These are phyloP conservation scores for Dinochytrium kinnereticum DNA, from an alignment of 371 early-diverging fungal species.

Conservation along the genomic window DNA sequence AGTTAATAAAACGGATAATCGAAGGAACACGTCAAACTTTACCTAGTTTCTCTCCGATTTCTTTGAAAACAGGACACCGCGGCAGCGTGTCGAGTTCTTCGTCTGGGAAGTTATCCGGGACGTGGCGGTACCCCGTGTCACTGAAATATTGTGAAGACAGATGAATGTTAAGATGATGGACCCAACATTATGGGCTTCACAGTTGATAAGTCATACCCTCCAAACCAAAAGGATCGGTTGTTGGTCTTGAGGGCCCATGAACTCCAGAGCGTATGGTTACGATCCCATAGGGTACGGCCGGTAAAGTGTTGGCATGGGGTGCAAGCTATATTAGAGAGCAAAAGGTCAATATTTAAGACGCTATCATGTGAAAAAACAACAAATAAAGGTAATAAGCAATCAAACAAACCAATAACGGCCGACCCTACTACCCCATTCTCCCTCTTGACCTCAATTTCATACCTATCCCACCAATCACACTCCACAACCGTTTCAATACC, in stretches of 20 bases:
- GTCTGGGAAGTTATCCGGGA: conserved; percentile 50
- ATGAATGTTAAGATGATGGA: conserved; percentile 1
- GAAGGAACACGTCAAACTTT: conserved; percentile 74
- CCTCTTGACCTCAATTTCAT: conserved; percentile 46
- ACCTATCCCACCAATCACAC: conserved; percentile 82
- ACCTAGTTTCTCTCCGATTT: conserved; percentile 72
- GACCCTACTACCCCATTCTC: background rate
- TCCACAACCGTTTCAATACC: conserved; percentile 63
- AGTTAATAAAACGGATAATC: conserved; percentile 26
- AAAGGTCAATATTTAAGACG: background rate
- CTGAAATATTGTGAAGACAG: conserved; percentile 43
- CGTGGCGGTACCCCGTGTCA: conserved; percentile 75
- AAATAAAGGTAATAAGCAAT: no score
- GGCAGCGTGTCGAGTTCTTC: conserved; percentile 52
- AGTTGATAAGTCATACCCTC: no score
- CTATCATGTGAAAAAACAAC: background rate
- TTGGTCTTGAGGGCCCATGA: conserved; percentile 60
- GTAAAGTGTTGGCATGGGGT: conserved; percentile 83
- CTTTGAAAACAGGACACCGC: conserved; percentile 80
- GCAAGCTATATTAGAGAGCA: conserved; percentile 53
- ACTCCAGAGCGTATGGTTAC: conserved; percentile 77
- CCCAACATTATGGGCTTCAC: background rate
- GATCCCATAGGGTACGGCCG: conserved; percentile 63
- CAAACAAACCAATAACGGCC: conserved; percentile 39
- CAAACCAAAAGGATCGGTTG: conserved; percentile 67